These are phyloP conservation scores for Linderina pennispora DNA, from an alignment of 192 early-diverging fungal species.

Conservation along the genomic window DNA sequence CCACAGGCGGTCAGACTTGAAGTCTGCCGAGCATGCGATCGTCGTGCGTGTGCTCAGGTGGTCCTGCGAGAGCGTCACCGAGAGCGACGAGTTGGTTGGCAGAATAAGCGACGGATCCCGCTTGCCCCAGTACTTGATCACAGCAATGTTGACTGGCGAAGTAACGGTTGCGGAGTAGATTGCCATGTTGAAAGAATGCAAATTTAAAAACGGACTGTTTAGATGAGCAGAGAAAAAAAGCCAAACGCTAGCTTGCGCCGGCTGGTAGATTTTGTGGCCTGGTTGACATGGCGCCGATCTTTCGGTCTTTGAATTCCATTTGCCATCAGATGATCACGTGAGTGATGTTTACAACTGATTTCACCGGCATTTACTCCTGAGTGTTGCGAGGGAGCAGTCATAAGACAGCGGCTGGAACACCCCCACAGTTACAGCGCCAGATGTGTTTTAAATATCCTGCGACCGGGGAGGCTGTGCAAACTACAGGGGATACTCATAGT, in stretches of 20 bases:
- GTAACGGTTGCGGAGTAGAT: conserved; percentile 70
- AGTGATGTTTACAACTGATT: too few relatives aligned
- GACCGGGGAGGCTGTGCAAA: too few relatives aligned
- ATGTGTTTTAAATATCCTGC: too few relatives aligned
- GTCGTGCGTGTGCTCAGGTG: conserved; percentile 94
- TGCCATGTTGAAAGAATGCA: conserved; percentile 6
- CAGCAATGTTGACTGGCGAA: conserved; percentile 98
- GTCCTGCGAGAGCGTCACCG: conserved; percentile 94
- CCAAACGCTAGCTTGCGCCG: not conserved
- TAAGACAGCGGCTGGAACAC: too few relatives aligned
- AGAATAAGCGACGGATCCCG: conserved; percentile 83
- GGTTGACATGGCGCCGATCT: too few relatives aligned
- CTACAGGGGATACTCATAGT: too few relatives aligned
- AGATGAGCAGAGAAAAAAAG: not conserved
- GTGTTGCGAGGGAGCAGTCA: too few relatives aligned
- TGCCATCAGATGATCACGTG: too few relatives aligned
- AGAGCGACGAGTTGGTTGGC: conserved; percentile 97
- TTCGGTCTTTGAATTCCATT: too few relatives aligned
- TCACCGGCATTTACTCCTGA: too few relatives aligned
- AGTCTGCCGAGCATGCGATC: conserved; percentile 60
- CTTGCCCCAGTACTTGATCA: conserved; percentile 99
- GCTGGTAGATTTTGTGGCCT: too few relatives aligned
- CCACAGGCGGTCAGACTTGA: conserved; percentile 79
- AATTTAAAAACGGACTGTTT: not conserved
- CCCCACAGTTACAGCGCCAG: too few relatives aligned